Base-by-base conservation (phyloP, 2,329 filamentous ascomycete genomes). In the Trichoderma breve region DNA sequence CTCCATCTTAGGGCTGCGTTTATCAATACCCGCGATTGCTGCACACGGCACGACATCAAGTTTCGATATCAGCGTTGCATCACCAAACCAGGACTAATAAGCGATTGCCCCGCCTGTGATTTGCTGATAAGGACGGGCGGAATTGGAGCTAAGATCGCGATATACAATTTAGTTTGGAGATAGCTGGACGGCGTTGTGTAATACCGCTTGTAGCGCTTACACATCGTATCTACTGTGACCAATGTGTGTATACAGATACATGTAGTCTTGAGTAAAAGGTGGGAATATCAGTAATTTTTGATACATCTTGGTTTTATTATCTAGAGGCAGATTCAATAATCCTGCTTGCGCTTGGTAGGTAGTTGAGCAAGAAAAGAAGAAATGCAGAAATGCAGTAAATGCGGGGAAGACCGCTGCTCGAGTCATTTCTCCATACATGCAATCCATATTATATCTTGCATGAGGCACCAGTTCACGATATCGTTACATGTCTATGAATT, bases 11-110 rank as follows among this genome's bases (percentile, higher is more conserved):
- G 64, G 64, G 64, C 36, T 65, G 24, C n/a, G 7, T 34, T 26
- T 11, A 28, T 28, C 21, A 57, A 28, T 36, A 57, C 5, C 51
- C 47, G 64, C 32, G 36, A 28, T 12, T 30, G n/a, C 34, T 43
- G 34, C 53, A 30, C 15, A 28, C 6, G 34, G 53, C 53, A 43
- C 36, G 32, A 21, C 63, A 24, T 24, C n/a, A 24, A 53, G 21
- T 53, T 53, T 53, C 21, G n/a, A 30, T 71, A 60, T 60, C 65
- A 68, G 34, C 24, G 65, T 68, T 58, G 53, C 53, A 60, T 47
- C 53, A 60, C 34, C 34, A 68, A 43, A 53, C 30, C 7, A 12
- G 18, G 24, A 36, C 63, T 53, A 55, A 24, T 24, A 53, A 24
- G 65, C 34, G 32, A n/a, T 18, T 21, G 34, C 65, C 65, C 65